phyloP scores from a whole-genome alignment of 129 eudicot species.

The Tanacetum coccineum region DNA sequence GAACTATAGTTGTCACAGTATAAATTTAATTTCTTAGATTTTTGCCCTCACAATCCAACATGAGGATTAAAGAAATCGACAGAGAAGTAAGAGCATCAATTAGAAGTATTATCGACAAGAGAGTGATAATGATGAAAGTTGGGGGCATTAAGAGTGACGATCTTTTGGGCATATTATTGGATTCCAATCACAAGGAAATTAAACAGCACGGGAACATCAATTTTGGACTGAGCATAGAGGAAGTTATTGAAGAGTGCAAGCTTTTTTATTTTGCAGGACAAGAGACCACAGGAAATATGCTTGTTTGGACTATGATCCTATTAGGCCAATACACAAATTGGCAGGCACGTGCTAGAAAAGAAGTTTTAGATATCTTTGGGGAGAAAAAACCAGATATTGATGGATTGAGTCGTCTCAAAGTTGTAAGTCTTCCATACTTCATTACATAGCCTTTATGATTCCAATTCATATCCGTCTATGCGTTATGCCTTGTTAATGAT shows the following conservation, averaged over 20 bases:
- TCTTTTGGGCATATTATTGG: conserved; percentile 33
- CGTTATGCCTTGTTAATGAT: not conserved
- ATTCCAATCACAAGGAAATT: conserved; percentile 32
- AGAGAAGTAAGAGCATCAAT: conserved; percentile 18
- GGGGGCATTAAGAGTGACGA: conserved; percentile 14
- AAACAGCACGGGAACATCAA: conserved; percentile 3
- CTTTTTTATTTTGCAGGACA: conserved; percentile 33
- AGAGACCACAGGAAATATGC: conserved; percentile 21
- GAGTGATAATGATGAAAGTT: conserved; percentile 24
- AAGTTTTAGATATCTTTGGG: conserved; percentile 24
- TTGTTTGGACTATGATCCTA: conserved; percentile 37
- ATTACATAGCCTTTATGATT: not conserved
- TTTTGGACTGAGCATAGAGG: conserved; percentile 30
- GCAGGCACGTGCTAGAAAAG: conserved; percentile 36
- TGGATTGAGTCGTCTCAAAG: conserved; percentile 27
- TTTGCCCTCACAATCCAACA: conserved; percentile 25
- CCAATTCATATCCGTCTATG: no score
- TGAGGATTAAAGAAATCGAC: conserved; percentile 30
- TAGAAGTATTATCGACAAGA: conserved; percentile 24
- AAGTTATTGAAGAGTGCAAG: conserved; percentile 31
- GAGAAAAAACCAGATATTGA: conserved; percentile 17
- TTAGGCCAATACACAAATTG: conserved; percentile 20
- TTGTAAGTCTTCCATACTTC: conserved; percentile 15
- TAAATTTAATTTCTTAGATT: conserved; percentile 7
- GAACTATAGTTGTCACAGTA: no score